Evolutionary conservation across 495 filamentous ascomycete genomes (phyloP).

Genomic region (Hyaloscypha hepaticicola): DNA sequence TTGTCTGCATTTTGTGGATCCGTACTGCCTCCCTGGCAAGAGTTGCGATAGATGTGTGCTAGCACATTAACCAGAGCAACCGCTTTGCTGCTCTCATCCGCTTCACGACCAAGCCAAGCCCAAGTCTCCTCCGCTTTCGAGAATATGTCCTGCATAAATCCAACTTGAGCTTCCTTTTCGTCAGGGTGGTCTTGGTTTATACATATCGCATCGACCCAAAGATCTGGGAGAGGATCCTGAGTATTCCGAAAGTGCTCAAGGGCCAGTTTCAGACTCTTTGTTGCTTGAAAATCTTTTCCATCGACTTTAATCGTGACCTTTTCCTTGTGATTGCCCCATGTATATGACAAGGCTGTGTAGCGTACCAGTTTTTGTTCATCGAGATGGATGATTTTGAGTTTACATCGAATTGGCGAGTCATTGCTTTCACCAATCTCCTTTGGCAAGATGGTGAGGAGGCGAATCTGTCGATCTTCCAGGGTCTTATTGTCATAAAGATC

Average conservation of each 20-base stretch:
- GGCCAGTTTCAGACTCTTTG: conserved; percentile 29
- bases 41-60: not conserved
- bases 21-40: not conserved
- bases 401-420: not conserved
- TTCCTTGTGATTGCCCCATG: conserved; percentile 23
- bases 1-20: not conserved
- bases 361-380: not conserved
- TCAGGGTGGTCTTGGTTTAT: conserved; percentile 38
- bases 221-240: not conserved
- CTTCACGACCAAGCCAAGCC: conserved; percentile 34
- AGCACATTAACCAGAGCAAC: not conserved
- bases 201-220: conserved; percentile 31
- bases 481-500: not conserved
- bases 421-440: not conserved
- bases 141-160: conserved; percentile 35
- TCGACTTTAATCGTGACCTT: conserved; percentile 25
- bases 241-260: conserved; percentile 22
- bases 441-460: conserved; percentile 2
- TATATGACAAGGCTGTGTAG: conserved; percentile 31
- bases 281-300: conserved; percentile 20
- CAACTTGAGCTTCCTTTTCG: conserved; percentile 36
- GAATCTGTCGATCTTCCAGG: not conserved
- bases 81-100: conserved; percentile 5
- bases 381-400: not conserved
- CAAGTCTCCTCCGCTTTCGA: conserved; percentile 27